Evolutionary conservation across 768 basidiomycete species (phyloP).

Genomic region (Hericium coralloides): DNA sequence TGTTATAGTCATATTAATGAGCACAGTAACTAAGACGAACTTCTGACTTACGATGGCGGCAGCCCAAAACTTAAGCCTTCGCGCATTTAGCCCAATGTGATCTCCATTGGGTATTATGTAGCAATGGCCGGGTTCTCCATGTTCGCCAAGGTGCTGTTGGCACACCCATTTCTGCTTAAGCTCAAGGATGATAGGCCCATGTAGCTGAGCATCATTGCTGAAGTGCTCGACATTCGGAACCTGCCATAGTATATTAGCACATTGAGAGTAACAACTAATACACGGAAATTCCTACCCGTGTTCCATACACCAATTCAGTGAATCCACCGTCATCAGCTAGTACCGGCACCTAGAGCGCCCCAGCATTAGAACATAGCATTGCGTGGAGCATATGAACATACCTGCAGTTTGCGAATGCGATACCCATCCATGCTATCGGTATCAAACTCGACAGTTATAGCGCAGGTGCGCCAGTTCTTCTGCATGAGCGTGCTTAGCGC

Average conservation of each 20-base stretch:
- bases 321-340: too few species aligned
- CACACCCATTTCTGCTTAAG: background rate
- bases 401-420: background rate
- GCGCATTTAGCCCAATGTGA: conserved; percentile 4
- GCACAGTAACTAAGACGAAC: background rate
- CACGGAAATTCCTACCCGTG: background rate
- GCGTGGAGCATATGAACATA: background rate
- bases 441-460: background rate
- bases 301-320: background rate
- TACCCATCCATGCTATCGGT: background rate
- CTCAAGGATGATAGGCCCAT: background rate
- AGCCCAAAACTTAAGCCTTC: conserved; percentile 9
- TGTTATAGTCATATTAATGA: background rate
- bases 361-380: too few species aligned
- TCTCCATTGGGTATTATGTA: background rate
- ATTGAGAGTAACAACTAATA: background rate
- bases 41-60: conserved; percentile 9
- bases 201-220: background rate
- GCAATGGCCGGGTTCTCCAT: conserved; percentile 1
- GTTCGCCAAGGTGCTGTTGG: background rate
- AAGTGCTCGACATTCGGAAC: conserved; percentile 1
- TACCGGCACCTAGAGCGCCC: too few species aligned
- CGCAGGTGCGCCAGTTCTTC: background rate
- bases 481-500: background rate
- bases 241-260: background rate